Percentiles rank a stretch among this genome's conserved stretches.
Evolutionary conservation across 768 basidiomycete species (phyloP).

Genomic region (Calvatia gigantea): DNA sequence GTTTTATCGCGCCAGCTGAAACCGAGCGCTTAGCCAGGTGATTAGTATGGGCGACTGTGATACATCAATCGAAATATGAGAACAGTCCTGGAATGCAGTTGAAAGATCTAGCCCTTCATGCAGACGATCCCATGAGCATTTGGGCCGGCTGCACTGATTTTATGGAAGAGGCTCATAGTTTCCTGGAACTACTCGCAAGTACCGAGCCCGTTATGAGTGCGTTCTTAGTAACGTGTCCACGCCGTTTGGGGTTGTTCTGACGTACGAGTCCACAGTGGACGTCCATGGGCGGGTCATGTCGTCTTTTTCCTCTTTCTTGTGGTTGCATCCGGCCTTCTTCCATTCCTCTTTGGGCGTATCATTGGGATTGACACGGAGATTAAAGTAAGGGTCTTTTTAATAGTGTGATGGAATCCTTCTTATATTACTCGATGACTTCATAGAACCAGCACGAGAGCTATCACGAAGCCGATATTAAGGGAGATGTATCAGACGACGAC

Average conservation of each 20-base stretch:
- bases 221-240: neutral
- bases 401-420: neutral
- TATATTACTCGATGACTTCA: neutral
- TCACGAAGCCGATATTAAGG: conserved; percentile 30
- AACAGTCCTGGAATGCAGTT: conserved; percentile 29
- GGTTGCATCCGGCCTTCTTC: conserved; percentile 20
- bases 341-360: conserved; percentile 35
- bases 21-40: neutral
- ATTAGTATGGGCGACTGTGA: conserved; percentile 40
- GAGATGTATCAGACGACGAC: conserved; percentile 30
- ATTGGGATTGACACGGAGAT: conserved; percentile 28
- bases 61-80: conserved; percentile 32
- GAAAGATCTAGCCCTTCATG: conserved; percentile 31
- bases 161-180: conserved; percentile 32
- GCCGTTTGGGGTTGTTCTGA: neutral
- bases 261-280: conserved; percentile 19
- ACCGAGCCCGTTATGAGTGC: conserved; percentile 33
- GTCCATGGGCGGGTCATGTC: conserved; percentile 34
- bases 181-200: conserved; percentile 26
- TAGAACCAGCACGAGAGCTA: conserved; percentile 32
- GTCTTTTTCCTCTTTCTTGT: conserved; percentile 31
- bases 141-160: conserved; percentile 26
- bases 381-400: conserved; percentile 18
- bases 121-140: conserved; percentile 25
- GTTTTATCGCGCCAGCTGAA: neutral